These are phyloP conservation scores for Cercospora nicotianae DNA, from an alignment of 2,329 filamentous ascomycete species.

Conservation along the genomic window DNA sequence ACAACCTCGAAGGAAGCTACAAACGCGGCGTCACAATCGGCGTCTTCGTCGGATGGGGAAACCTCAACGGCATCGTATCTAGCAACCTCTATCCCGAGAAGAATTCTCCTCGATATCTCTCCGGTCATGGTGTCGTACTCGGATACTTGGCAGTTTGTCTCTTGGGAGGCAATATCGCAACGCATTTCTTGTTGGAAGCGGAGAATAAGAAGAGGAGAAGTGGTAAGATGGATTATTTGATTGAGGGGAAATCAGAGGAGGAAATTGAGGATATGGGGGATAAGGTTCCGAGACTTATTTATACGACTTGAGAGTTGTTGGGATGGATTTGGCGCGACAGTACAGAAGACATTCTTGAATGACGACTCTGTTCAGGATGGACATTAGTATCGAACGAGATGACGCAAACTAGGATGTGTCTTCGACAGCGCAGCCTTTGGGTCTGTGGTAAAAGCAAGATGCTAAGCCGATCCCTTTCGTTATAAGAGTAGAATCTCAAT, in stretches of 20 bases:
- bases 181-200: slow-evolving; percentile 59
- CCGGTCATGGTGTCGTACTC: slow-evolving; percentile 74
- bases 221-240: slow-evolving; percentile 61
- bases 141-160: slow-evolving; percentile 71
- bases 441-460: neutral
- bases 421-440: no score
- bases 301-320: slow-evolving; percentile 9
- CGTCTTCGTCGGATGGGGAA: slow-evolving; percentile 87
- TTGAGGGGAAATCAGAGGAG: slow-evolving; percentile 20
- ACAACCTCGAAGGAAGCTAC: slow-evolving; percentile 88
- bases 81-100: slow-evolving; percentile 72
- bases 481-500: neutral
- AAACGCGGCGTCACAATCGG: slow-evolving; percentile 86
- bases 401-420: no score
- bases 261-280: slow-evolving; percentile 20
- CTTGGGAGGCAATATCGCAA: slow-evolving; percentile 67
- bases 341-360: neutral
- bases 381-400: neutral
- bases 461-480: neutral
- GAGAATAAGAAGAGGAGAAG: slow-evolving; percentile 69
- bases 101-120: slow-evolving; percentile 53
- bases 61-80: slow-evolving; percentile 78
- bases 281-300: slow-evolving; percentile 18
- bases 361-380: neutral
- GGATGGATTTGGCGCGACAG: neutral